Evolutionary conservation across 2,329 filamentous ascomycete genomes (phyloP).

Genomic region (Madurella fahalii): DNA sequence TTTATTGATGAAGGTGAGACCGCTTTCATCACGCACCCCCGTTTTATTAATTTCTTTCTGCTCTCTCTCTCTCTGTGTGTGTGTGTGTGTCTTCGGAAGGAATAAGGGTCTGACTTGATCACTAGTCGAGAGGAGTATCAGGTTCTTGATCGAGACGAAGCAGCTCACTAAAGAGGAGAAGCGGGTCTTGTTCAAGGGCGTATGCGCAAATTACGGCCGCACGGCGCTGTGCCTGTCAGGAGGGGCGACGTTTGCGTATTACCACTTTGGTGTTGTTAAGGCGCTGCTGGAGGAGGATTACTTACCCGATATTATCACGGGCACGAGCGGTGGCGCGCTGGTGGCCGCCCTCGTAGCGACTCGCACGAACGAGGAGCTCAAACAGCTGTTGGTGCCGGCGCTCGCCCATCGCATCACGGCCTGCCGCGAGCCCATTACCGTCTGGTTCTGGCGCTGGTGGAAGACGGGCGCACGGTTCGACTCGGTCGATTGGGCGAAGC

Average conservation of each 20-base stretch:
- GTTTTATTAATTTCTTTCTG: slow-evolving; percentile 15
- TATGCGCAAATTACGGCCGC: slow-evolving; percentile 86
- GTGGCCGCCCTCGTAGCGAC: slow-evolving; percentile 85
- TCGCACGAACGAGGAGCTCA: slow-evolving; percentile 85
- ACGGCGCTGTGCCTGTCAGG: slow-evolving; percentile 91
- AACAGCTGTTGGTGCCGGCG: slow-evolving; percentile 77
- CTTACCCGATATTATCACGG: slow-evolving; percentile 90
- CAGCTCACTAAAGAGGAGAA: slow-evolving; percentile 71
- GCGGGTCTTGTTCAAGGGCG: slow-evolving; percentile 75
- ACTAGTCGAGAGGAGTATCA: slow-evolving; percentile 60
- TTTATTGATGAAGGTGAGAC: slow-evolving; percentile 75
- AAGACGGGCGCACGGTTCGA: slow-evolving; percentile 91
- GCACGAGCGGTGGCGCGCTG: slow-evolving; percentile 89
- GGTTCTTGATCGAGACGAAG: slow-evolving; percentile 63
- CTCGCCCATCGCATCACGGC: slow-evolving; percentile 81
- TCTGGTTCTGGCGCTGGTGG: slow-evolving; percentile 84
- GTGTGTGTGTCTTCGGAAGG: no score
- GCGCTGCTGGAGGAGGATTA: slow-evolving; percentile 82
- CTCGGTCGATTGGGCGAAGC: slow-evolving; percentile 81
- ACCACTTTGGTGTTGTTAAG: slow-evolving; percentile 90
- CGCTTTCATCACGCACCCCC: no score
- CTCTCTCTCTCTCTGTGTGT: no score
- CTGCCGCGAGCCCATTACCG: slow-evolving; percentile 70
- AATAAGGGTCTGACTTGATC: not conserved
- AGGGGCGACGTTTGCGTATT: slow-evolving; percentile 92